These are phyloP conservation scores for Annulohypoxylon truncatum DNA, from an alignment of 2,329 filamentous ascomycete genomes.

Conservation along the genomic window DNA sequence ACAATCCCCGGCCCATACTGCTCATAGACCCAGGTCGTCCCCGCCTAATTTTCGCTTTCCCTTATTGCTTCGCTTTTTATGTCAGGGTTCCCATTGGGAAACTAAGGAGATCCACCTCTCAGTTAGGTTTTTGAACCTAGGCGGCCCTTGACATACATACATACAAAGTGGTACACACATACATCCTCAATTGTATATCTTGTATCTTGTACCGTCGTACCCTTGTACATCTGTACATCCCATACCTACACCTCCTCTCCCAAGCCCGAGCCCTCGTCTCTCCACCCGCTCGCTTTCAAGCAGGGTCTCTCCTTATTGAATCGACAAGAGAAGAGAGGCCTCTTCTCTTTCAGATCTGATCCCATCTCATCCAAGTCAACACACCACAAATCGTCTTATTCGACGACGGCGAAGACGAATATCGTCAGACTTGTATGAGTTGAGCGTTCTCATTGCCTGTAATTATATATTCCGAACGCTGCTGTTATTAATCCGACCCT, in stretches of 20 bases:
- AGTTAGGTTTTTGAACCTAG: slow-evolving; percentile 38
- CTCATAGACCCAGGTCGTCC: slow-evolving; percentile 8
- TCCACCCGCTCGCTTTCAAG: slow-evolving; percentile 42
- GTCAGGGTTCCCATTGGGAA: slow-evolving; percentile 39
- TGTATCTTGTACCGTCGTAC: neutral
- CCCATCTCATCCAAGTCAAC: slow-evolving; percentile 27
- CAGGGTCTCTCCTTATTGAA: slow-evolving; percentile 40
- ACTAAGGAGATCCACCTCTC: slow-evolving; percentile 22
- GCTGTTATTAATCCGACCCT: slow-evolving; percentile 16
- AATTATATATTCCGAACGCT: slow-evolving; percentile 21
- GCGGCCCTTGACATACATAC: slow-evolving; percentile 33
- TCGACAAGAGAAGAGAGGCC: slow-evolving; percentile 32
- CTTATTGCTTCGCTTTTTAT: slow-evolving; percentile 36
- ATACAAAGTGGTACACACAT: neutral
- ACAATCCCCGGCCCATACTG: slow-evolving; percentile 21
- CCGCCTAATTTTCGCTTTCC: slow-evolving; percentile 41
- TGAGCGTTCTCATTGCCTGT: slow-evolving; percentile 17
- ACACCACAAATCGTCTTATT: slow-evolving; percentile 7
- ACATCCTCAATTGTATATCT: neutral
- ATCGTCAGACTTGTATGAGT: slow-evolving; percentile 16
- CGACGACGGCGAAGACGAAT: slow-evolving; percentile 16
- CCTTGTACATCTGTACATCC: neutral
- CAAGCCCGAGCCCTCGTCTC: slow-evolving; percentile 38
- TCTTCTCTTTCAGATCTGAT: slow-evolving; percentile 22
- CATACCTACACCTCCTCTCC: slow-evolving; percentile 37